Evolutionary conservation across 129 eudicot species (phyloP).

Genomic region (Erigeron canadensis): DNA sequence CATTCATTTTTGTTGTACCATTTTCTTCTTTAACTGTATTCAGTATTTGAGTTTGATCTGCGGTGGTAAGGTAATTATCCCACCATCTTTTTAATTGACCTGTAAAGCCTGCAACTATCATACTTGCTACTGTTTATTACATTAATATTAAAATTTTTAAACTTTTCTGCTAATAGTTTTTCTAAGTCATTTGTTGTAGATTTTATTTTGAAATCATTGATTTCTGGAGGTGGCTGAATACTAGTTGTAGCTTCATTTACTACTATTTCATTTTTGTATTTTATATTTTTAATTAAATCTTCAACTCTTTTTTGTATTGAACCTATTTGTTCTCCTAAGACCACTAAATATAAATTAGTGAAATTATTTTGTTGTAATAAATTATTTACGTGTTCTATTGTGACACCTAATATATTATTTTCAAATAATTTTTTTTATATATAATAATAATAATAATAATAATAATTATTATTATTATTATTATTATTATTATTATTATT

Average conservation of each 20-base stretch:
- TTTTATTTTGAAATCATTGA: neutral
- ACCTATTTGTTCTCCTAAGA: neutral
- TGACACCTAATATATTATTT: too few species aligned
- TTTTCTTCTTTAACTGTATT: neutral
- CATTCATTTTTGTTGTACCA: too few species aligned
- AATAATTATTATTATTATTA: too few species aligned
- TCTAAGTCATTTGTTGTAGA: neutral
- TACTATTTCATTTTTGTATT: neutral
- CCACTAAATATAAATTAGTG: neutral
- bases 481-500: too few species aligned
- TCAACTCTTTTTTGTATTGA: neutral
- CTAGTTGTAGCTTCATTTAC: neutral
- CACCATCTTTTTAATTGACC: constrained; percentile 7
- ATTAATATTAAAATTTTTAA: too few species aligned
- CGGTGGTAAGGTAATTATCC: neutral
- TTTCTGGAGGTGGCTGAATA: neutral
- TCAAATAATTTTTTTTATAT: too few species aligned
- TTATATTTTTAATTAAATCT: too few species aligned
- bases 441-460: too few species aligned
- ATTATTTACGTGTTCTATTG: too few species aligned
- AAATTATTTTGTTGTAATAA: neutral
- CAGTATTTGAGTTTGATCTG: neutral
- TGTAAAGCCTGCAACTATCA: constrained; percentile 9
- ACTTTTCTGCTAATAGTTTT: neutral
- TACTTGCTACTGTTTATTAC: neutral